Evolutionary conservation across 2,329 filamentous ascomycete genomes (phyloP), one percentile per base, ranked within the genome.

Genomic region (Aspergillus quadricinctus): DNA sequence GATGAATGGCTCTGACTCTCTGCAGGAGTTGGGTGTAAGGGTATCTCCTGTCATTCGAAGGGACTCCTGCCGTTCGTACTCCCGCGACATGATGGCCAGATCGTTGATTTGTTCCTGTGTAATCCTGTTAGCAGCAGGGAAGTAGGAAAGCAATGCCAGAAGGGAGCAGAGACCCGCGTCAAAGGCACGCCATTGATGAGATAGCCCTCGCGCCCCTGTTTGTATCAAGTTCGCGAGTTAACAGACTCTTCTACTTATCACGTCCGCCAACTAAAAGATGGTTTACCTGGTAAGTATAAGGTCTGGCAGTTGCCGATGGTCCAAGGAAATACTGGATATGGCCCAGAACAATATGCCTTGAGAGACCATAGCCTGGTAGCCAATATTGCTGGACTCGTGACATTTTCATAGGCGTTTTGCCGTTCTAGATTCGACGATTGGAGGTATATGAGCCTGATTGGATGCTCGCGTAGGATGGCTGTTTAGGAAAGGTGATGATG

Each of bases 291-390:
- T 78, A 78, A 52, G 71, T 76, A 61, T 76, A 80, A 41, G 78
- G 78, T 57, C 78, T 69, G 37, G 75, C 77, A 8, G 75, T 75
- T 54, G 77, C 76, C 55, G 72, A 72, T 43, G 77, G 78, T 10
- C 78, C 78, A 27, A 80, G 72, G 57, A 78, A 78, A 59, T 75
- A 79, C 56, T 79, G 77, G 50, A 80, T 77, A 49, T 79, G 75
- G 45, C 75, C 74, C 49, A 80, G 69, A 48, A 80, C 76, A 54
- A 80, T 75, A 56, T 79, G 77, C 43, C 78, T 73, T 46, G 77
- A 79, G n/a, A 80, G 73, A 17, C 73, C 72, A 57, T 76, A 79
- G 49, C 78, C 78, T 31, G 78, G 77, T 46, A 80, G 69, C 72
- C 77, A 80, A 63, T 80, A 80, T 61, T 78, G 73, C 56, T 76